phyloP scores from a whole-genome alignment of 2,329 filamentous ascomycete genomes.

The Sclerotinia glacialis region DNA sequence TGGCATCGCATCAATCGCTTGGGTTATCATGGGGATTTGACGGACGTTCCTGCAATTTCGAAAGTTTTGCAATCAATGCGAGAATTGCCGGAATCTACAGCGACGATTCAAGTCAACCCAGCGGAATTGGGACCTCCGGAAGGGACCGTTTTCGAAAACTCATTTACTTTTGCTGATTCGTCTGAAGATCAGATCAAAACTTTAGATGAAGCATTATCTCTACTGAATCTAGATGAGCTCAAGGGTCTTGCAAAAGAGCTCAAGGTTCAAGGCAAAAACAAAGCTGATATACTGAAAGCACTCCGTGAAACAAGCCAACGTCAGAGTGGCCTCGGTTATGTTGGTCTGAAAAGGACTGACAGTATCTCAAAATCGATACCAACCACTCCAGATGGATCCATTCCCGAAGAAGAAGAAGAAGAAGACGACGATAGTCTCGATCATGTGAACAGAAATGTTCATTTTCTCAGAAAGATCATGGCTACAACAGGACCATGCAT shows the following conservation, averaged over 20 bases:
- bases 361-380: constrained; percentile 23
- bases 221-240: constrained; percentile 84
- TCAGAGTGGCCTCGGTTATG: constrained; percentile 72
- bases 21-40: constrained; percentile 79
- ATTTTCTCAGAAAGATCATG: constrained; percentile 77
- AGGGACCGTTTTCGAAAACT: constrained; percentile 49
- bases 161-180: constrained; percentile 76
- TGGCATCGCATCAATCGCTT: constrained; percentile 84
- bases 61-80: constrained; percentile 58
- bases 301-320: constrained; percentile 70
- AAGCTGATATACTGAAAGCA: constrained; percentile 72
- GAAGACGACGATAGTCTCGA: constrained; percentile 51
- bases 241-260: constrained; percentile 81
- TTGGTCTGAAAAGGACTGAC: constrained; percentile 58
- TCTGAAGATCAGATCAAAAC: constrained; percentile 71
- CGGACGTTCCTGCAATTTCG: constrained; percentile 67
- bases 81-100: constrained; percentile 49
- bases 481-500: constrained; percentile 78
- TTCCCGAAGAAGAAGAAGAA: constrained; percentile 42
- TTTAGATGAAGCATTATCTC: constrained; percentile 76
- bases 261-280: constrained; percentile 84
- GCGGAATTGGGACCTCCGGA: constrained; percentile 49
- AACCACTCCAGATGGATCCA: constrained; percentile 25
- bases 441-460: constrained; percentile 61
- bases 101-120: constrained; percentile 38